Evolutionary conservation across 306 rosid genomes (phyloP).

Genomic region (Prosopis cineraria): DNA sequence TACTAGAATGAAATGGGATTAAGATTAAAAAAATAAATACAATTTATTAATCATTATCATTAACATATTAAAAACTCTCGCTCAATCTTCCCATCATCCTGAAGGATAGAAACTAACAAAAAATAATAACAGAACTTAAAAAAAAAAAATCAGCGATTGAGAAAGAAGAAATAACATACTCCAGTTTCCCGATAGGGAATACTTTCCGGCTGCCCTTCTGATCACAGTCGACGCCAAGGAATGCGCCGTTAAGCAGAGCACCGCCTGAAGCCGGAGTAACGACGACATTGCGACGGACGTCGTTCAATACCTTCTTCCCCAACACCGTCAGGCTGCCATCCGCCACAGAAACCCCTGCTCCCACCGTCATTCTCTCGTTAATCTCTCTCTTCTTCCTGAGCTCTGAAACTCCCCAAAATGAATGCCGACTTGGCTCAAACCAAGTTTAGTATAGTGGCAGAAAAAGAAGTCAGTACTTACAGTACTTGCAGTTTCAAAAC

Average conservation of each 20-base stretch:
- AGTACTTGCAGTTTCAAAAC: not conserved
- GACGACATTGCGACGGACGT: conserved; percentile 61
- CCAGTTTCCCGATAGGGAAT: conserved; percentile 77
- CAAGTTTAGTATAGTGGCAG: not conserved
- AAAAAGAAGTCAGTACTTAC: not conserved
- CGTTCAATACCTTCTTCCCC: conserved; percentile 57
- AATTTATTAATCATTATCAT: too few relatives aligned
- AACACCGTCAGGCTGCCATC: conserved; percentile 71
- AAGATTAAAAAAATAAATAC: too few relatives aligned
- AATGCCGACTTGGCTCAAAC: not conserved
- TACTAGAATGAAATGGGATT: too few relatives aligned
- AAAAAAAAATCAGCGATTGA: not conserved
- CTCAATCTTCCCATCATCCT: not conserved
- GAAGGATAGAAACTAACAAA: too few relatives aligned
- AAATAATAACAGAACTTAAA: not conserved
- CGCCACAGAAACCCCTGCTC: conserved; percentile 70
- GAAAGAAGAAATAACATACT: conserved; percentile 44
- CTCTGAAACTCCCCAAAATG: not conserved
- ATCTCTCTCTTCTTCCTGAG: not conserved
- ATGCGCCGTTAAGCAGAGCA: conserved; percentile 69
- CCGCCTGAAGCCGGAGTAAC: conserved; percentile 65
- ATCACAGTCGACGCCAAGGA: conserved; percentile 66
- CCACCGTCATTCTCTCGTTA: conserved; percentile 65
- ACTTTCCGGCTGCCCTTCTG: conserved; percentile 65
- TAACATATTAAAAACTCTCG: not conserved